These are phyloP conservation scores for Salicornia ramosissima DNA, from an alignment of 148 eudicot species.

Conservation along the genomic window DNA sequence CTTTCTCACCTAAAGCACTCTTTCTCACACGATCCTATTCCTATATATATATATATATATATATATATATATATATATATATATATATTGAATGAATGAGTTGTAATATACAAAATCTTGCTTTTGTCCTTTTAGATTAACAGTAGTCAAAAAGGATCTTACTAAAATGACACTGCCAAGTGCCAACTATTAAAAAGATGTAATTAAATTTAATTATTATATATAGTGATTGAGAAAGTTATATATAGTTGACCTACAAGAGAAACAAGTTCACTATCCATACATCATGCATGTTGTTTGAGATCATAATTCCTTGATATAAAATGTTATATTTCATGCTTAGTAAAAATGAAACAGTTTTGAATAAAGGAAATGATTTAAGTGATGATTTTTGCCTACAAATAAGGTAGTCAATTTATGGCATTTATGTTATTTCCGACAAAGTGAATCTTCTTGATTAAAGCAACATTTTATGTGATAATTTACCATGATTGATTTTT, in stretches of 20 bases:
- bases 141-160: neutral
- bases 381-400: constrained; percentile 19
- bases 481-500: constrained; percentile 37
- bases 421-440: constrained; percentile 23
- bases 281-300: constrained; percentile 14
- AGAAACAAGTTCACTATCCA: constrained; percentile 19
- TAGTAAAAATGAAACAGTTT: constrained; percentile 10
- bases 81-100: too few relatives aligned
- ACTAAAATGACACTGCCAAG: too few relatives aligned
- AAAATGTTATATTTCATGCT: neutral
- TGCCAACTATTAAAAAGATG: too few relatives aligned
- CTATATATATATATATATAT: too few relatives aligned
- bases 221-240: constrained; percentile 2
- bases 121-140: constrained; percentile 12
- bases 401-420: constrained; percentile 16
- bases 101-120: constrained; percentile 12
- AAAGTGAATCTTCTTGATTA: constrained; percentile 33
- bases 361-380: constrained; percentile 15
- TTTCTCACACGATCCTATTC: too few relatives aligned
- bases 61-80: too few relatives aligned
- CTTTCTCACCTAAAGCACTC: too few relatives aligned
- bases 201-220: neutral
- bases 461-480: constrained; percentile 27
- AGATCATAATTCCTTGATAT: neutral
- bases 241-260: constrained; percentile 27